Conservation (phyloP, 148 eudicot genomes). For the Gaultheria prostrata region DNA sequence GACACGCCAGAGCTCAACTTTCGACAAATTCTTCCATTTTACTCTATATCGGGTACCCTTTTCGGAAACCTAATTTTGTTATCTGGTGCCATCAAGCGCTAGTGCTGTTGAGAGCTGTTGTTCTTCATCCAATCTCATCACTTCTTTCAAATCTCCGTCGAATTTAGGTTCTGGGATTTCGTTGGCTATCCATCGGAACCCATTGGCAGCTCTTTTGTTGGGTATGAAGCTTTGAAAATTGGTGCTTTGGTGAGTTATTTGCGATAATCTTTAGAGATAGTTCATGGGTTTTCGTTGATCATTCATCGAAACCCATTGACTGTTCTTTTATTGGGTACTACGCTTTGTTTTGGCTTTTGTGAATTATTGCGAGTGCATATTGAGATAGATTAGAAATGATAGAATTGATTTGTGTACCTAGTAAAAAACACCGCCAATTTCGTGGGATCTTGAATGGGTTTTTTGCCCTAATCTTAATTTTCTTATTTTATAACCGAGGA, state of each 20-base stretch:
- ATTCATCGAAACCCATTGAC: neutral
- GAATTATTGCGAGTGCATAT: neutral
- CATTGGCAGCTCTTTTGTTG: neutral
- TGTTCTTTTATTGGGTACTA: neutral
- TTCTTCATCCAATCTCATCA: neutral
- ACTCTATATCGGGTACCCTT: neutral
- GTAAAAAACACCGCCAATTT: constrained; percentile 31
- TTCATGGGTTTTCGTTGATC: neutral
- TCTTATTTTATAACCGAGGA: constrained; percentile 53
- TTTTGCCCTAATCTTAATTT: constrained; percentile 47
- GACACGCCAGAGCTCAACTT: neutral
- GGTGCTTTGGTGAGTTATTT: neutral
- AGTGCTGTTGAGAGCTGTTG: neutral
- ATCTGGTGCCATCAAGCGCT: neutral
- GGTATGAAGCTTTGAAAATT: neutral
- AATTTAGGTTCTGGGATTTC: constrained; percentile 6
- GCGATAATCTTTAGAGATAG: neutral
- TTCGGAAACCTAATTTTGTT: neutral
- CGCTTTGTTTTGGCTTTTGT: neutral
- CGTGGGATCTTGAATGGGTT: constrained; percentile 60
- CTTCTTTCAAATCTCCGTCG: neutral
- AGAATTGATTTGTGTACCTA: constrained; percentile 19
- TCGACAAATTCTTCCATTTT: neutral
- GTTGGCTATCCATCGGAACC: neutral
- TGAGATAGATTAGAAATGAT: constrained; percentile 22